Evolutionary conservation across 805 yeast genomes (phyloP).

Genomic region (Candida anglica): DNA sequence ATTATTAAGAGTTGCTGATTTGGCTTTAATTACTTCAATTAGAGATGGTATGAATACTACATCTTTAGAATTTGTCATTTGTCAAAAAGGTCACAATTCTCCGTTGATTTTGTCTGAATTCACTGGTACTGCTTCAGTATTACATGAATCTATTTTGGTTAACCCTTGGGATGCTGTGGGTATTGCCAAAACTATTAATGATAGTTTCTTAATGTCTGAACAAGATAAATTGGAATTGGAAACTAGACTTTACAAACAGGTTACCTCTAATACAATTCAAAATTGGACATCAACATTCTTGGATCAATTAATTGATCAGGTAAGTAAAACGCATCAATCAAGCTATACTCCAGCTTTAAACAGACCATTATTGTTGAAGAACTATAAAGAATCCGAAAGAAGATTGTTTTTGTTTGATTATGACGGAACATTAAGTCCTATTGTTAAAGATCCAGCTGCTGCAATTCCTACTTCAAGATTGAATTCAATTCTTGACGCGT

Average conservation of each 20-base stretch:
- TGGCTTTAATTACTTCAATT: conserved; percentile 83
- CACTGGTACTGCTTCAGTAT: conserved; percentile 77
- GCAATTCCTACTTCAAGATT: conserved; percentile 88
- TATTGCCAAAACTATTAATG: conserved; percentile 78
- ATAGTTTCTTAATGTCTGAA: conserved; percentile 53
- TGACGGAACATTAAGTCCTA: conserved; percentile 96
- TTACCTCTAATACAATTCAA: conserved; percentile 69
- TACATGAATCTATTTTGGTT: conserved; percentile 72
- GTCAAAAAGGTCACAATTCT: conserved; percentile 68
- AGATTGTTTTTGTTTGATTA: conserved; percentile 89
- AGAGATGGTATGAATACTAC: conserved; percentile 98
- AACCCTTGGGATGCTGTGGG: conserved; percentile 98
- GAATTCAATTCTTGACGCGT: conserved; percentile 50
- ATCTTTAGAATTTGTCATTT: conserved; percentile 84
- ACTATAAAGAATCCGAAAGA: conserved; percentile 57
- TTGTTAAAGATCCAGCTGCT: conserved; percentile 96
- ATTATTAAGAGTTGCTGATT: conserved; percentile 80
- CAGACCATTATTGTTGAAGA: conserved; percentile 56
- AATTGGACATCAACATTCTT: conserved; percentile 72
- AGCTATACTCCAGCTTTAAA: conserved; percentile 72
- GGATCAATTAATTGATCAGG: conserved; percentile 41
- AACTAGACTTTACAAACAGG: conserved; percentile 54
- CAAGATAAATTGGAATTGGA: conserved; percentile 46
- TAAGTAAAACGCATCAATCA: conserved; percentile 35
- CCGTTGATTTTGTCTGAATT: conserved; percentile 91